Base-by-base conservation (phyloP, 768 basidiomycete genomes). In the Tephrocybe sp. region DNA sequence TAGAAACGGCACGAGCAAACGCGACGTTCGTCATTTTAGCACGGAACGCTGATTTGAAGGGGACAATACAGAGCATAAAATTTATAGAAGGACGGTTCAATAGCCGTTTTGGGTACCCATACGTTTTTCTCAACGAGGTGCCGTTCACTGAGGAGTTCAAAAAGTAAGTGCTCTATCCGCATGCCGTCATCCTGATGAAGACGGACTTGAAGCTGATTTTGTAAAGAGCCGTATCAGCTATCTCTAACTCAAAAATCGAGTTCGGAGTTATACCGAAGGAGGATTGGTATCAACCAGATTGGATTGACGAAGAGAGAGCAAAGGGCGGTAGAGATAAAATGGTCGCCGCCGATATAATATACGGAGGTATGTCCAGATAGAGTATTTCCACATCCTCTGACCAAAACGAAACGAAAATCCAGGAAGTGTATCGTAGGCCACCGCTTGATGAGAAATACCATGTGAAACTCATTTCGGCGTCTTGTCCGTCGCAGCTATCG, bases 91-190 rank as follows among this genome's bases (percentile, higher is more conserved):
- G 87, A 53, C 70, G 83, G 33, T 94, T 94, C 72, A 97, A 97
- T 68, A 70, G 73, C 36, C 78, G 76, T 54, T 88, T 81, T 58
- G 75, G 78, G 20, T 96, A 96, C 63, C 90, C 91, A 3, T 96
- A 89, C 66, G 85, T 92, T 18, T 88, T 97, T 69, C 73, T 98
- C 51, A 96, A 96, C 64, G 93, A 97, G 44, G 80, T 81, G 58
- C 80, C 81, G 0, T 95, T 96, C 66, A 73, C 77, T 9, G 82
- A 86, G 1, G 78, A 81, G n/a, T 93, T 95, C 69, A 90, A 85
- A 62, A 69, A 69, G 80, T 83, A 62, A 55, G 77, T 21, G 50
- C 32, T 5, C 12, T 51, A 30, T 45, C 3, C 37, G 32, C 4
- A 21, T 17, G 8, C 17, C 34, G 1, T 25, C 12, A 20, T 51